Conservation (phyloP, 768 basidiomycete genomes). For the Tricholoma matsutake region DNA sequence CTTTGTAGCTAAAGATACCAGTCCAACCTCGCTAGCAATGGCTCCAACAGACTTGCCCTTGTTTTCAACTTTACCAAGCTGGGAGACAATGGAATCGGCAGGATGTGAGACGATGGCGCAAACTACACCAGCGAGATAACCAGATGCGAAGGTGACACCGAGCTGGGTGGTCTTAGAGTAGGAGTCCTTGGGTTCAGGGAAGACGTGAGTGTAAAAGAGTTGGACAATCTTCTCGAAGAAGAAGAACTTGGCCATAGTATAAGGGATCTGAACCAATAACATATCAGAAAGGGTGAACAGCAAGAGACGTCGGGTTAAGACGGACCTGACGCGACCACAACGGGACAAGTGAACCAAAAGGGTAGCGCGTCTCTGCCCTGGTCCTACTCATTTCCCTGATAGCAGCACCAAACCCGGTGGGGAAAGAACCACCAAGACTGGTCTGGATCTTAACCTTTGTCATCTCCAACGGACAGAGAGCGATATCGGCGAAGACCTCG, state of each 20-base stretch:
- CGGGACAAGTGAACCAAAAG: constrained; percentile 81
- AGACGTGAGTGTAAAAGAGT: constrained; percentile 85
- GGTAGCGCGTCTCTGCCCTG: constrained; percentile 72
- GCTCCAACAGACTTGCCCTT: constrained; percentile 74
- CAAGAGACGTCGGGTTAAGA: neutral
- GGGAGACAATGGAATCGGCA: constrained; percentile 89
- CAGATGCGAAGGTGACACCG: constrained; percentile 84
- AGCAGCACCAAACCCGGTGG: constrained; percentile 68
- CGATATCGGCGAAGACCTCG: constrained; percentile 94
- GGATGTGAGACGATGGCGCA: constrained; percentile 97
- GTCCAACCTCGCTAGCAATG: constrained; percentile 71
- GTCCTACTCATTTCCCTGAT: constrained; percentile 65
- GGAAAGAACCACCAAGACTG: constrained; percentile 72
- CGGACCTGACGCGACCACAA: constrained; percentile 84
- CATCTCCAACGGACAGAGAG: constrained; percentile 94
- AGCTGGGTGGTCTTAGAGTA: constrained; percentile 85
- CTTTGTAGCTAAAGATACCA: constrained; percentile 67
- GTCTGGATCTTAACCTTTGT: constrained; percentile 91
- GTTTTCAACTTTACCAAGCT: constrained; percentile 87
- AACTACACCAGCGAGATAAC: constrained; percentile 94
- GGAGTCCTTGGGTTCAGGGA: constrained; percentile 72
- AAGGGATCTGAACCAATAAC: constrained; percentile 68
- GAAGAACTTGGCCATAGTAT: constrained; percentile 99
- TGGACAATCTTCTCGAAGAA: constrained; percentile 89
- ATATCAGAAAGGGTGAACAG: neutral